Conservation (phyloP, 176 grass and related monocot genomes). For the Avena sativa region DNA sequence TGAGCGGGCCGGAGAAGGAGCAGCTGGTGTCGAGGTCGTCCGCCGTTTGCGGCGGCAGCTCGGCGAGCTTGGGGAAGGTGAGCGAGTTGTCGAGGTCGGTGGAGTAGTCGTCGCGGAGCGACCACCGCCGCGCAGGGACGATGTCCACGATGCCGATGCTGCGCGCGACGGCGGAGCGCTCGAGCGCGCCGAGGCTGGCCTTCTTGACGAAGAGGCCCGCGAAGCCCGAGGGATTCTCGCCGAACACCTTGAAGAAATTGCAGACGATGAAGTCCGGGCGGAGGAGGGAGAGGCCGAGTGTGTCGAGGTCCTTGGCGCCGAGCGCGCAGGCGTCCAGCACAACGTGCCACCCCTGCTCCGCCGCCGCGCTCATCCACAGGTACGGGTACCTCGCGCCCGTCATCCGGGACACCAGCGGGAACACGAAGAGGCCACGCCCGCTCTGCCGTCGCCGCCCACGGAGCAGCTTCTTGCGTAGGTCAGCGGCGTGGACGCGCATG, state of each 20-base stretch:
- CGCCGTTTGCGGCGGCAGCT: background rate
- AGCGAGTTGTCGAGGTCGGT: constrained; percentile 64
- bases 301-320: constrained; percentile 87
- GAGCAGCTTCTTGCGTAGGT: constrained; percentile 64
- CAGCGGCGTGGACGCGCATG: constrained; percentile 67
- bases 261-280: constrained; percentile 93
- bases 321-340: constrained; percentile 85
- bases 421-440: constrained; percentile 72
- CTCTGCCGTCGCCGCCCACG: constrained; percentile 22
- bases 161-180: constrained; percentile 74
- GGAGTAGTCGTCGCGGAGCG: constrained; percentile 59
- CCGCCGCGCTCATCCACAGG: constrained; percentile 87
- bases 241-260: constrained; percentile 96
- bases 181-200: constrained; percentile 60
- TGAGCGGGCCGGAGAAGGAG: constrained; percentile 80
- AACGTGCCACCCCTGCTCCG: constrained; percentile 82
- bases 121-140: constrained; percentile 68
- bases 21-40: constrained; percentile 65
- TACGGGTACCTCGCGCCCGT: constrained; percentile 84
- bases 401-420: constrained; percentile 78
- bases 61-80: constrained; percentile 47
- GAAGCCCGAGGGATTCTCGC: constrained; percentile 88
- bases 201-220: constrained; percentile 80
- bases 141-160: constrained; percentile 91
- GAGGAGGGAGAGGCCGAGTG: constrained; percentile 80